Conservation (phyloP, 306 rosid species). For the Medicago arabica region DNA sequence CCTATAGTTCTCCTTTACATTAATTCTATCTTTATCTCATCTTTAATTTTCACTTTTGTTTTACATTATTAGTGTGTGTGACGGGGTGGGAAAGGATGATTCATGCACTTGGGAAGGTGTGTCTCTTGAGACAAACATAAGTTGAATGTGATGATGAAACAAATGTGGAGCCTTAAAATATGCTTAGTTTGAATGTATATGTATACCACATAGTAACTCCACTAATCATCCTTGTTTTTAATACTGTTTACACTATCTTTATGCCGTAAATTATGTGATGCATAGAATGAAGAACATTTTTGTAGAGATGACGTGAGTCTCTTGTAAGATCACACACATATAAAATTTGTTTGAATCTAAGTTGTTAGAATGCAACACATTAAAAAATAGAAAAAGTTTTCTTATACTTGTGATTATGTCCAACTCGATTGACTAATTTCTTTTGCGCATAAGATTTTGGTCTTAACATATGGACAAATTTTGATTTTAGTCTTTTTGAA, state of each 20-base stretch:
- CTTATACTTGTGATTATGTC: too few species aligned
- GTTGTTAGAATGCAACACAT: too few species aligned
- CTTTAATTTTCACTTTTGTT: slow-evolving; percentile 43
- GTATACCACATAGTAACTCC: slow-evolving; percentile 47
- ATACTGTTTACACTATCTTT: slow-evolving; percentile 28
- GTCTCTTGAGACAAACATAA: slow-evolving; percentile 45
- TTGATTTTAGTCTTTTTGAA: too few species aligned
- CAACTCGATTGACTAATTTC: too few species aligned
- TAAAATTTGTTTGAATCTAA: too few species aligned
- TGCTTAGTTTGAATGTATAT: slow-evolving; percentile 33
- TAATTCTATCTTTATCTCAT: slow-evolving; percentile 39
- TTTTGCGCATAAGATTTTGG: too few species aligned
- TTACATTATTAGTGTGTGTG: slow-evolving; percentile 56
- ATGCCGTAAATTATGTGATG: neutral
- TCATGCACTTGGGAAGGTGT: slow-evolving; percentile 57
- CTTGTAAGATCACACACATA: too few species aligned
- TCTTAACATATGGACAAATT: too few species aligned
- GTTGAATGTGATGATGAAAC: slow-evolving; percentile 60
- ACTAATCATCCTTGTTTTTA: slow-evolving; percentile 40
- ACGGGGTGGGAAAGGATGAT: slow-evolving; percentile 43
- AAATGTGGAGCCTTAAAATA: slow-evolving; percentile 57
- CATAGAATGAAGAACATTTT: too few species aligned
- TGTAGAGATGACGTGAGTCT: too few species aligned
- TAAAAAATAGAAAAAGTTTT: too few species aligned
- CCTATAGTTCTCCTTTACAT: slow-evolving; percentile 26